phyloP scores from a whole-genome alignment of 768 basidiomycete genomes.

The Tylopilus rubrobrunneus region DNA sequence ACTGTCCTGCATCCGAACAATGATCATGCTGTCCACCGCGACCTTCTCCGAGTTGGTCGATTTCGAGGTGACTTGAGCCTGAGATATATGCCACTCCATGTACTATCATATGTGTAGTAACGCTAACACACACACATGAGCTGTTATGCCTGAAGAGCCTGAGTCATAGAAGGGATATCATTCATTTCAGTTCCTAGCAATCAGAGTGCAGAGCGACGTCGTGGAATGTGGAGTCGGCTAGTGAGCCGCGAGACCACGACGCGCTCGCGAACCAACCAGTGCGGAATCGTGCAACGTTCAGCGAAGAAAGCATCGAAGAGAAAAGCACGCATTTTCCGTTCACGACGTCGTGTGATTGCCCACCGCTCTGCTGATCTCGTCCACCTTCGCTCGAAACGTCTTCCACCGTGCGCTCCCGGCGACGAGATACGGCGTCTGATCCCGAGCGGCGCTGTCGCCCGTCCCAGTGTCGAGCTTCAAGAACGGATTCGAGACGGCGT shows the following conservation, averaged over 20 bases:
- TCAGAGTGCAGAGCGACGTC: constrained; percentile 12
- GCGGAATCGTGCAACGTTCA: background rate
- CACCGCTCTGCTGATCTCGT: constrained; percentile 66
- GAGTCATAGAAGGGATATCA: constrained; percentile 77
- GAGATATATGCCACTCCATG: too few species aligned
- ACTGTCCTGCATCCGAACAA: too few species aligned
- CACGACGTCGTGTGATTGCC: constrained; percentile 36
- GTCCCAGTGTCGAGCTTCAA: constrained; percentile 54
- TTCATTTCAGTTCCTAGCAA: constrained; percentile 50
- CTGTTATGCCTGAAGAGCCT: constrained; percentile 55
- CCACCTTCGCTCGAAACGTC: constrained; percentile 64
- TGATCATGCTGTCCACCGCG: too few species aligned
- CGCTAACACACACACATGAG: too few species aligned
- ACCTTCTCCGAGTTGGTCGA: too few species aligned
- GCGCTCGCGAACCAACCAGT: constrained; percentile 21
- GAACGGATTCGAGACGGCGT: constrained; percentile 83
- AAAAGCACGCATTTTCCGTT: background rate
- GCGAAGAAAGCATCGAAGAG: background rate
- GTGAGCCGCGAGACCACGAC: constrained; percentile 25
- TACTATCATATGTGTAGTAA: too few species aligned
- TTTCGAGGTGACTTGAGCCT: too few species aligned
- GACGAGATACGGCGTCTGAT: constrained; percentile 52
- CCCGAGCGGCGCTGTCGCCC: constrained; percentile 40
- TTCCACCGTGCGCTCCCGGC: constrained; percentile 68
- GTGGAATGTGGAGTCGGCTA: constrained; percentile 20